Conservation (phyloP, 305 asterid species). For the Fraxinus ornus region DNA sequence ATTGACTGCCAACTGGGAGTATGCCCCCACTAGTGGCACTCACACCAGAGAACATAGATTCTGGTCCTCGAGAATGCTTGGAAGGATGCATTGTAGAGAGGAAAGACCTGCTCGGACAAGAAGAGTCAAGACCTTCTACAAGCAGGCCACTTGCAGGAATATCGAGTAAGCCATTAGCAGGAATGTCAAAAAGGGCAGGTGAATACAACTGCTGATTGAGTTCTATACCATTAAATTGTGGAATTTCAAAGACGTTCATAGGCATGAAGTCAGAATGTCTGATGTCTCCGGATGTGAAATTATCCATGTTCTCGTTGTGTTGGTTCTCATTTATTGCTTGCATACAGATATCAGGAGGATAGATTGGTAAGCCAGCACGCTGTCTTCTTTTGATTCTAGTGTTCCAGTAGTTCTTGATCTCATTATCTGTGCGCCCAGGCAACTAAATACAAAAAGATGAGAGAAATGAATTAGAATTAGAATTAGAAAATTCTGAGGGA, state of each 20-base stretch:
- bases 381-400: slow-evolving; percentile 70
- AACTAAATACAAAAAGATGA: slow-evolving; percentile 36
- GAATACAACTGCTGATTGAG: slow-evolving; percentile 38
- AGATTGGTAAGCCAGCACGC: slow-evolving; percentile 70
- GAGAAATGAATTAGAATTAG: slow-evolving; percentile 1
- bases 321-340: slow-evolving; percentile 41
- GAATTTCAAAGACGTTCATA: slow-evolving; percentile 42
- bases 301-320: slow-evolving; percentile 38
- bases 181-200: slow-evolving; percentile 25
- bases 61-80: slow-evolving; percentile 38
- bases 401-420: slow-evolving; percentile 84
- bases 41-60: slow-evolving; percentile 25
- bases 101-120: slow-evolving; percentile 23
- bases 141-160: slow-evolving; percentile 32
- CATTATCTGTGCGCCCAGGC: slow-evolving; percentile 86
- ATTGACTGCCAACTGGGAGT: slow-evolving; percentile 23
- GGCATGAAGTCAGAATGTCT: slow-evolving; percentile 40
- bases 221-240: slow-evolving; percentile 53
- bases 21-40: slow-evolving; percentile 19
- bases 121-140: slow-evolving; percentile 20
- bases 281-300: slow-evolving; percentile 38
- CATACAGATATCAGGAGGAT: slow-evolving; percentile 62
- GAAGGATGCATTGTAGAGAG: slow-evolving; percentile 30
- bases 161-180: neutral
- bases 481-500: neutral